Base-by-base conservation (phyloP, 2,329 filamentous ascomycete species). In the Penicillium oxalicum region DNA sequence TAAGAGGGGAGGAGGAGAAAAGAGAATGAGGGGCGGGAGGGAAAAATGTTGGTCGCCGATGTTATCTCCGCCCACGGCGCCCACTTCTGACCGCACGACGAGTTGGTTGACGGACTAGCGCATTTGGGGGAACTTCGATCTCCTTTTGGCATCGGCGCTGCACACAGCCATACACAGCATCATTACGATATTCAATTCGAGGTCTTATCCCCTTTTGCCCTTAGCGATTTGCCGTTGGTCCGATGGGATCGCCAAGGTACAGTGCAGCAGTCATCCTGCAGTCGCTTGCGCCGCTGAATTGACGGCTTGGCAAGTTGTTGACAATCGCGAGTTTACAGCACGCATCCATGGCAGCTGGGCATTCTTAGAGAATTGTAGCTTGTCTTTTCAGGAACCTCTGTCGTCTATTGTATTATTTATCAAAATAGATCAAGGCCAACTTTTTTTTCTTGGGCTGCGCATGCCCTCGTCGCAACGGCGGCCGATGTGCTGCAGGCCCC, bases 1-100 rank as follows among this genome's bases (percentile, higher is more conserved):
- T 41, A 42, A 45, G 45, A 48, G 40, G 53, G 58, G 55, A 47
- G 52, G 52, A 45, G 48, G 55, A 56, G 35, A 29, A 32, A 42
- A 45, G 45, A 53, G 49, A 48, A 47, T 57, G 56, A 55, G 55
- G 52, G 56, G 55, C 57, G 61, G 63, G 58, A 61, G 54, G 61
- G 60, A 68, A 68, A 68, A 68, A 67, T 67, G 61, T 63, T 64
- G 65, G 60, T 58, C 59, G 62, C 62, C 63, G 58, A 55, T 53
- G 49, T 46, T 55, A 55, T 62, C 61, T 60, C 63, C 61, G 56
- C 33, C 40, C 29, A 42, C 40, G 6, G 8, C 18, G 27, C 7
- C 33, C 35, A 53, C 54, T 52, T 51, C 29, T 32, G 29, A 32
- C 52, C 55, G 51, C 54, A 50, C 54, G 29, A 32, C 29, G 29